Base-by-base conservation (phyloP, 176 grass and related monocot genomes). In the Carex kokanica region DNA sequence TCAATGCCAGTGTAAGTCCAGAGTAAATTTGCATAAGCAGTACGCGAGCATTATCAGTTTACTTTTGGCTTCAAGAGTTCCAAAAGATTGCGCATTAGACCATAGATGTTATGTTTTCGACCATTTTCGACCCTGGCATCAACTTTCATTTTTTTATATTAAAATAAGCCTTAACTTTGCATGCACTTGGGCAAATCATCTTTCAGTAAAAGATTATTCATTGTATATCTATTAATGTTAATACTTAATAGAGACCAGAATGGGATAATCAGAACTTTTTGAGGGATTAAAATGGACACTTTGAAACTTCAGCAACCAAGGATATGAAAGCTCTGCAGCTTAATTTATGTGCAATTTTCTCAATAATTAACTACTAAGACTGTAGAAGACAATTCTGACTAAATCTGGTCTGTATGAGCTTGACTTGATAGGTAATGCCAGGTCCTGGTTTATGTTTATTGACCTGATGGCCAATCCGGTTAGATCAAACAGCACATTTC, bases 21-120 rank as follows among this genome's bases (percentile, higher is more conserved):
- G 70, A 18, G 20, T 51, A 74, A 74, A 74, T 74, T 51, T 49
- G 45, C 21, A 74, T 13, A 47, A 74, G 20, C n/a, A 74, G 69
- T 24, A 17, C 8, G 20, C 25, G 15, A 29, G 4, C 12, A 77
- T 77, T 29, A 77, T 53, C 23, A 77, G 21, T 29, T 77, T 77
- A 3, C 47, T 53, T 27, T 55, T 41, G 32, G 65, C 38, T 69
- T 18, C 16, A 18, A 8, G n/a, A 40, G 2, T 69, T 69, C 25
- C 12, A 64, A 64, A 64, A 64, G 62, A 29, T 64, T 27, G 23
- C 12, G 1, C 6, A 31, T 77, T 53, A 55, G 2, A 31, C 11
- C 45, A 75, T 54, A 16, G 14, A 18, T 40, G 12, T 24, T n/a
- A 27, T 52, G 45, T 53, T 73, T 74, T 75, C 6, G 12, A 15